Percentiles rank a stretch among this genome's conserved stretches.
Conservation (phyloP, 192 early-diverging fungal genomes). For the Rhizoclosmatium globosum region DNA sequence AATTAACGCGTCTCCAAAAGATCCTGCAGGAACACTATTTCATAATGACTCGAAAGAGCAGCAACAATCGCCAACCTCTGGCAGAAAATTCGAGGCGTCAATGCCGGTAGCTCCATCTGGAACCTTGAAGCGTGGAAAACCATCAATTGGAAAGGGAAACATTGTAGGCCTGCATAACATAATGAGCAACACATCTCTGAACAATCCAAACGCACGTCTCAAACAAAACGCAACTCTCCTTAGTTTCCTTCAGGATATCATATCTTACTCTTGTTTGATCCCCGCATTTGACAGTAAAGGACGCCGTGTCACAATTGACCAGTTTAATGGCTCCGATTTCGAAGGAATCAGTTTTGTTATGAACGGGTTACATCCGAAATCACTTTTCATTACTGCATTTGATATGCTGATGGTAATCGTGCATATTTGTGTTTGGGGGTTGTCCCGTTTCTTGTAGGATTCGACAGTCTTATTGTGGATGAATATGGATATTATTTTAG, state of each 20-base stretch:
- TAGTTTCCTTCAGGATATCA: neutral
- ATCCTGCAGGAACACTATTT: neutral
- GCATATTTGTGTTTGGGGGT: neutral
- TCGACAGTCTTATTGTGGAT: neutral
- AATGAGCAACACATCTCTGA: no score
- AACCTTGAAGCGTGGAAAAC: no score
- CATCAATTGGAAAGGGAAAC: no score
- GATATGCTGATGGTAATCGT: conserved; percentile 5
- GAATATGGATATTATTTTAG: neutral
- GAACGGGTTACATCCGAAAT: conserved; percentile 20
- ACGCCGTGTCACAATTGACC: neutral
- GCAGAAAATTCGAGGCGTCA: no score
- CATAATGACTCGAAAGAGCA: neutral
- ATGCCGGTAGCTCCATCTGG: no score
- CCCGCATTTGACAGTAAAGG: conserved; percentile 11
- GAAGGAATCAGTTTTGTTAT: neutral
- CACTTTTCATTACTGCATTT: neutral
- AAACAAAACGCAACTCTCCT: neutral
- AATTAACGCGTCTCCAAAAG: neutral
- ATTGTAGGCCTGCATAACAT: no score
- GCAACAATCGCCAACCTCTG: neutral
- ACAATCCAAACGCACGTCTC: no score
- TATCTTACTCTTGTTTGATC: conserved; percentile 23
- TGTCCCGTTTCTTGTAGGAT: conserved; percentile 9
- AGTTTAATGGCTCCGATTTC: neutral